phyloP scores from a whole-genome alignment of 2,329 filamentous ascomycete species.

The Neopestalotiopsis clavispora region DNA sequence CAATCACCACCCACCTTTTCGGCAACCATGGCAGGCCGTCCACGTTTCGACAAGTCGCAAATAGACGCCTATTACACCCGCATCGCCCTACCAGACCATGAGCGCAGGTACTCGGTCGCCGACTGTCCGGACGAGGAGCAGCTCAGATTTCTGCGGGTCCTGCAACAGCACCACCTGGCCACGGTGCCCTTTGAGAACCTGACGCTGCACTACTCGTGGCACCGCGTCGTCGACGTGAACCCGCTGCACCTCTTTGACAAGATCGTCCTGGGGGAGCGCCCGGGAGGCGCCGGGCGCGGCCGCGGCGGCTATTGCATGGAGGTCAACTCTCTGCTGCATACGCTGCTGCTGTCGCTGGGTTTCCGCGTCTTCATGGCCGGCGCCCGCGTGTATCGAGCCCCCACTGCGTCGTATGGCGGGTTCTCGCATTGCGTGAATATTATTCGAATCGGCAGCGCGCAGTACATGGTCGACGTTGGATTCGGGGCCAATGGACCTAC shows the following conservation, averaged over 20 bases:
- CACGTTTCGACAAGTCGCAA: conserved; percentile 23
- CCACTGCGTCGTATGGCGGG: conserved; percentile 24
- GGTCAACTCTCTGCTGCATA: conserved; percentile 47
- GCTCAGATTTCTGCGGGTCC: conserved; percentile 21
- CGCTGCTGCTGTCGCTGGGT: conserved; percentile 44
- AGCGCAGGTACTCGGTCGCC: conserved; percentile 20
- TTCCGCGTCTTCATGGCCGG: conserved; percentile 36
- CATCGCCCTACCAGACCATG: conserved; percentile 23
- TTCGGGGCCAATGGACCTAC: conserved; percentile 30
- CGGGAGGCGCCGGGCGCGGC: conserved; percentile 21
- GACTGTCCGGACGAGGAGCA: conserved; percentile 7
- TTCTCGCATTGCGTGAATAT: conserved; percentile 35
- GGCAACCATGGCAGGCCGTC: conserved; percentile 26
- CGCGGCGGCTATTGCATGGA: conserved; percentile 55
- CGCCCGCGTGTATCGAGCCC: conserved; percentile 27
- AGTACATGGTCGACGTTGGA: conserved; percentile 30
- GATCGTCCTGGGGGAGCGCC: conserved; percentile 31
- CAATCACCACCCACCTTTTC: neutral
- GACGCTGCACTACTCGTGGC: conserved; percentile 46
- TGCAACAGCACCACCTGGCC: conserved; percentile 42
- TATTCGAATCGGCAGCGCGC: conserved; percentile 21
- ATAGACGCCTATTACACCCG: conserved; percentile 27
- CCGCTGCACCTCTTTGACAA: conserved; percentile 43
- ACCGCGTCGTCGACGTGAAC: conserved; percentile 38
- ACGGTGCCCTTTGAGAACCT: conserved; percentile 53